Percentiles rank a stretch among this genome's conserved stretches.
Conservation (phyloP, 495 filamentous ascomycete genomes). For the Penicillium macrosclerotiorum region DNA sequence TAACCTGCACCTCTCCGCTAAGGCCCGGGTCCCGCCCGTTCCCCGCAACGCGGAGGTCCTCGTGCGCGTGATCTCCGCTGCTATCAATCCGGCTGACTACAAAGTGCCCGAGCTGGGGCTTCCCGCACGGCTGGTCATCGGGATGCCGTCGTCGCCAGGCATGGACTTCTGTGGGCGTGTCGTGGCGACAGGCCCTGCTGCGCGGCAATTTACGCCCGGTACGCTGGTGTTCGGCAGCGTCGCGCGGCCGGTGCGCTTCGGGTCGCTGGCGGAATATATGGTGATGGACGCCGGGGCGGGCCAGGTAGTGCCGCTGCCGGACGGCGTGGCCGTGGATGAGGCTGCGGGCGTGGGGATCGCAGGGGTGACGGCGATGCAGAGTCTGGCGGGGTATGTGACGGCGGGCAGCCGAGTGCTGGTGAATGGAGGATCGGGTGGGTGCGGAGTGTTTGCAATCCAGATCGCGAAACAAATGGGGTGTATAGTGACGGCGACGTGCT, state of each 20-base stretch:
- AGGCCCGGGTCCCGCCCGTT: constrained; percentile 40
- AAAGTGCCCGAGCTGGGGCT: constrained; percentile 58
- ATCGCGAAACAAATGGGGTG: constrained; percentile 65
- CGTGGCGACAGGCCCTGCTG: constrained; percentile 35
- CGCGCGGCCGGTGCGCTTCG: constrained; percentile 40
- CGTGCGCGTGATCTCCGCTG: constrained; percentile 51
- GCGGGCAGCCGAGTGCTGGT: constrained; percentile 60
- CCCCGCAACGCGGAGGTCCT: constrained; percentile 48
- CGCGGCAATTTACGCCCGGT: constrained; percentile 41
- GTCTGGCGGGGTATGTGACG: constrained; percentile 53
- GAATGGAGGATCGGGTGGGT: constrained; percentile 65
- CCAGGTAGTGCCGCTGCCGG: constrained; percentile 39
- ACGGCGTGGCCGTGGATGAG: constrained; percentile 48
- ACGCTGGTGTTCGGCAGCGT: constrained; percentile 56
- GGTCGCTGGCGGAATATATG: constrained; percentile 56
- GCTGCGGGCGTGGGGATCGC: constrained; percentile 55
- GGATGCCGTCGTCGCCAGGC: constrained; percentile 53
- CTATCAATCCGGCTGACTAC: constrained; percentile 71
- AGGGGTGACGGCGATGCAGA: constrained; percentile 58
- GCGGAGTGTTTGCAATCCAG: constrained; percentile 61
- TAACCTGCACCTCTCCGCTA: constrained; percentile 50
- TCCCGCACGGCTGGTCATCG: constrained; percentile 38
- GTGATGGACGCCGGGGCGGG: constrained; percentile 17
- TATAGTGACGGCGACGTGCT: constrained; percentile 60
- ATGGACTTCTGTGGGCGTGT: constrained; percentile 66